phyloP scores from a whole-genome alignment of 768 basidiomycete genomes.

The Lentinula raphanica region DNA sequence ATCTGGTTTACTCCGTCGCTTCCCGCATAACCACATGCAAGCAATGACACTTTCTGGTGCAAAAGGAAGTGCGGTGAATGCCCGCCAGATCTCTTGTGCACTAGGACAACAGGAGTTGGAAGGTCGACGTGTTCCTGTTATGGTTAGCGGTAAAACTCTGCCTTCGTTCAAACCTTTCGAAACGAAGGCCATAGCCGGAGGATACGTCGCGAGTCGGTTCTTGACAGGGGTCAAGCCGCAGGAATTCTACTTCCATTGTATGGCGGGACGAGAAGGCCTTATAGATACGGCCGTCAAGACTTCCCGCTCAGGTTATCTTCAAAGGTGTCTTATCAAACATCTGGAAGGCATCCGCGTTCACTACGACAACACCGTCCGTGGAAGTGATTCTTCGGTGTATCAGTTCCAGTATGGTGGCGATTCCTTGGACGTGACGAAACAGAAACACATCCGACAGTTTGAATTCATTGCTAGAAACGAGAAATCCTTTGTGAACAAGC shows the following conservation, averaged over 20 bases:
- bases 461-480: slow-evolving; percentile 90
- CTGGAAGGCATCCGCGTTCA: slow-evolving; percentile 94
- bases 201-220: slow-evolving; percentile 97
- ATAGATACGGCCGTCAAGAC: slow-evolving; percentile 99
- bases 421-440: slow-evolving; percentile 92
- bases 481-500: slow-evolving; percentile 66
- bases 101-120: slow-evolving; percentile 98
- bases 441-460: slow-evolving; percentile 92
- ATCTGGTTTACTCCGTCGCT: slow-evolving; percentile 79
- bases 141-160: slow-evolving; percentile 98
- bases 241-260: slow-evolving; percentile 99
- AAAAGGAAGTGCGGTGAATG: slow-evolving; percentile 96
- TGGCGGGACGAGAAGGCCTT: slow-evolving; percentile 98
- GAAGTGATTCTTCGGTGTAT: slow-evolving; percentile 87
- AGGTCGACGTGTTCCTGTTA: slow-evolving; percentile 96
- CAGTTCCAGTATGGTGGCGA: slow-evolving; percentile 98
- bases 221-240: slow-evolving; percentile 97
- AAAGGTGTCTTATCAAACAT: slow-evolving; percentile 97
- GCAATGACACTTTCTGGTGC: slow-evolving; percentile 97
- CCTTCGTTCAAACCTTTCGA: slow-evolving; percentile 97
- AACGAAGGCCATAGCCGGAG: slow-evolving; percentile 96
- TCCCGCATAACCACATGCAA: slow-evolving; percentile 99
- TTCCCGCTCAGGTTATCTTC: slow-evolving; percentile 94
- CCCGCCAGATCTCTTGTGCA: slow-evolving; percentile 95
- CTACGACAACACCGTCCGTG: slow-evolving; percentile 97